Evolutionary conservation across 306 rosid genomes (phyloP).

Genomic region (Senna siamea): DNA sequence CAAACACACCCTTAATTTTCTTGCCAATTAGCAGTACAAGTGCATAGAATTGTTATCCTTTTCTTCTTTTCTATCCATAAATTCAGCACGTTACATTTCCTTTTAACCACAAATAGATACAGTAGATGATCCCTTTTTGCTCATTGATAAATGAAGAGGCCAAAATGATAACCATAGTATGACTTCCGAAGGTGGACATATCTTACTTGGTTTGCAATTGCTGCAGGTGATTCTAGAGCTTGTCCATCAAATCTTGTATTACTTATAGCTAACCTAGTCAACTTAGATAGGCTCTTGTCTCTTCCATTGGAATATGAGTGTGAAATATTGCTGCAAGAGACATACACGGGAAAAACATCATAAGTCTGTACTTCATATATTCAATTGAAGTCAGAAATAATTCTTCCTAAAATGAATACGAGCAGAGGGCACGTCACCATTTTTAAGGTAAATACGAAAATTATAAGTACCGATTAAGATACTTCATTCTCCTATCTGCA

Average conservation of each 20-base stretch:
- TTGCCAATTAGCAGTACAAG: slow-evolving; percentile 21
- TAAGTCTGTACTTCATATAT: slow-evolving; percentile 17
- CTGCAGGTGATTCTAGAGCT: slow-evolving; percentile 76
- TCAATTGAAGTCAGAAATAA: slow-evolving; percentile 29
- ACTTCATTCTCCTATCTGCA: slow-evolving; percentile 85
- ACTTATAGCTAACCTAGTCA: slow-evolving; percentile 84
- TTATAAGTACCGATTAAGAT: slow-evolving; percentile 70
- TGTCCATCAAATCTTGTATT: slow-evolving; percentile 68
- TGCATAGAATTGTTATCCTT: slow-evolving; percentile 29
- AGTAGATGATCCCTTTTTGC: neutral
- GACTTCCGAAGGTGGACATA: slow-evolving; percentile 20
- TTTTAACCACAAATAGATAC: slow-evolving; percentile 19
- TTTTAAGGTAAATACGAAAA: slow-evolving; percentile 33
- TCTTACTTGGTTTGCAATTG: slow-evolving; percentile 75
- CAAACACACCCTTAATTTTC: slow-evolving; percentile 17
- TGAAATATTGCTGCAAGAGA: slow-evolving; percentile 63
- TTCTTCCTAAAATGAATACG: slow-evolving; percentile 23
- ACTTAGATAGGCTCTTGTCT: slow-evolving; percentile 70
- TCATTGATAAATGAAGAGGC: slow-evolving; percentile 30
- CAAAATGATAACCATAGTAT: slow-evolving; percentile 32
- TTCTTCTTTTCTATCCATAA: slow-evolving; percentile 18
- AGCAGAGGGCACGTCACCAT: slow-evolving; percentile 18
- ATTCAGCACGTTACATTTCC: slow-evolving; percentile 31
- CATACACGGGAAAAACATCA: slow-evolving; percentile 37
- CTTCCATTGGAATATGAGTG: slow-evolving; percentile 77